Evolutionary conservation across 495 filamentous ascomycete species (phyloP).

Genomic region (Darksidea phi): DNA sequence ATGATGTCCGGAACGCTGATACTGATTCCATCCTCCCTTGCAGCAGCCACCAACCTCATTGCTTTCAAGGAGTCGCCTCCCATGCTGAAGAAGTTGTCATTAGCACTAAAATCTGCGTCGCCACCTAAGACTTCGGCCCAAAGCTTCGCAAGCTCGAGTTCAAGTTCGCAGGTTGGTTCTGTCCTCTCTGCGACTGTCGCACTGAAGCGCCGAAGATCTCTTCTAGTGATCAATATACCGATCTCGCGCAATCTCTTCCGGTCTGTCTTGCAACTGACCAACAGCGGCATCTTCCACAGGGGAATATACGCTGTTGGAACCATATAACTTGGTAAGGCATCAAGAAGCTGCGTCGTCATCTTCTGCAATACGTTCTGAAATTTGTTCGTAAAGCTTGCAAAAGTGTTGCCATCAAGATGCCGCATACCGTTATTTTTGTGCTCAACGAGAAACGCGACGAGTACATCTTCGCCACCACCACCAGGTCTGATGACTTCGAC

Average conservation of each 20-base stretch:
- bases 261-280: slow-evolving; percentile 62
- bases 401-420: slow-evolving; percentile 5
- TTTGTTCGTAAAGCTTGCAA: slow-evolving; percentile 6
- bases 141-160: slow-evolving; percentile 20
- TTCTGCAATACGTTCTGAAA: slow-evolving; percentile 8
- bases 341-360: slow-evolving; percentile 31
- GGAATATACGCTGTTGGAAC: slow-evolving; percentile 63
- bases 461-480: slow-evolving; percentile 41
- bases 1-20: slow-evolving; percentile 54
- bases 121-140: slow-evolving; percentile 25
- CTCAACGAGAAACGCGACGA: slow-evolving; percentile 47
- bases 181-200: slow-evolving; percentile 34
- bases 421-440: slow-evolving; percentile 2
- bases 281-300: slow-evolving; percentile 54
- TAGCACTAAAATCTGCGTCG: slow-evolving; percentile 18
- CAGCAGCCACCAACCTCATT: slow-evolving; percentile 37
- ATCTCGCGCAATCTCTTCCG: slow-evolving; percentile 52
- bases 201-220: slow-evolving; percentile 22
- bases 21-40: slow-evolving; percentile 14
- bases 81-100: slow-evolving; percentile 38
- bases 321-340: slow-evolving; percentile 54
- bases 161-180: slow-evolving; percentile 30
- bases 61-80: slow-evolving; percentile 39
- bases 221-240: slow-evolving; percentile 14
- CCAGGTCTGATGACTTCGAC: slow-evolving; percentile 50